Conservation (phyloP, 2,329 filamentous ascomycete genomes). For the Nemania abortiva region DNA sequence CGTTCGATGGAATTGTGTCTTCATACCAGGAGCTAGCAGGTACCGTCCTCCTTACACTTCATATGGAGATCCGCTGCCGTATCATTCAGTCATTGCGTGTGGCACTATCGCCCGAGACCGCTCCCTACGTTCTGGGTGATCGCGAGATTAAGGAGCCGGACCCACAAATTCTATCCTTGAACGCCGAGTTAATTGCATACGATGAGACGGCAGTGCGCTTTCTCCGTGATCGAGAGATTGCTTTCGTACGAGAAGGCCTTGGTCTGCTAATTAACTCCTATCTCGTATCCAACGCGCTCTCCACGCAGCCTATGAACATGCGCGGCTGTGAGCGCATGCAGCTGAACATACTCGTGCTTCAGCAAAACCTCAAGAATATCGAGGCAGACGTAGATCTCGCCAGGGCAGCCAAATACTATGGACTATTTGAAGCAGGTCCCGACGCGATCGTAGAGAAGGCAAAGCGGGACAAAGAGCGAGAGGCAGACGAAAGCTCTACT, state of each 20-base stretch:
- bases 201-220: conserved; percentile 83
- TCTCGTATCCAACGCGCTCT: conserved; percentile 77
- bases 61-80: conserved; percentile 88
- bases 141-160: conserved; percentile 83
- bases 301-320: conserved; percentile 84
- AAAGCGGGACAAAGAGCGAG: conserved; percentile 58
- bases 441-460: conserved; percentile 74
- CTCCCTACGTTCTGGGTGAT: conserved; percentile 72
- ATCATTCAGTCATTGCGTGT: conserved; percentile 81
- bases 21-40: conserved; percentile 85
- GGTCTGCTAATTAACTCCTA: conserved; percentile 82
- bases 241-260: conserved; percentile 82
- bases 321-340: conserved; percentile 89
- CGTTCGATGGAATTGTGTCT: conserved; percentile 87
- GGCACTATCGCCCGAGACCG: conserved; percentile 70
- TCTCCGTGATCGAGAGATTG: conserved; percentile 76
- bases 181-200: conserved; percentile 85
- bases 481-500: conserved; percentile 51
- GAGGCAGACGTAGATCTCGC: conserved; percentile 76
- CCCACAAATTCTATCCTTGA: conserved; percentile 83
- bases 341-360: conserved; percentile 92
- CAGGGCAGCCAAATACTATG: conserved; percentile 75
- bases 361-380: conserved; percentile 96
- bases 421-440: conserved; percentile 73
- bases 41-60: conserved; percentile 84